phyloP scores from a whole-genome alignment of 164 flowering plant genomes.

The Chimonanthus praecox region DNA sequence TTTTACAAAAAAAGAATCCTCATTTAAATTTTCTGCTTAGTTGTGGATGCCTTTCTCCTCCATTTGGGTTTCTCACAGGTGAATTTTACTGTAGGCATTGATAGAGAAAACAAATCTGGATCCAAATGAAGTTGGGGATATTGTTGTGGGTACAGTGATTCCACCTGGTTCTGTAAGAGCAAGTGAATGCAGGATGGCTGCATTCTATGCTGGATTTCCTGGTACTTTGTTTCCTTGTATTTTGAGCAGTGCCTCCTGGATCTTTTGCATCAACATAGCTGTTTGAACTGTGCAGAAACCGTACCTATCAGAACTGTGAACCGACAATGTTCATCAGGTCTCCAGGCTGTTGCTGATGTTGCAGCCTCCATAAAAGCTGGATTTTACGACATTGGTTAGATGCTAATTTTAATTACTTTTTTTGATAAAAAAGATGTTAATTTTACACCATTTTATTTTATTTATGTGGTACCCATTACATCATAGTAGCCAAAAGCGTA shows the following conservation, averaged over 20 bases:
- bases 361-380: slow-evolving; percentile 99
- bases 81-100: slow-evolving; percentile 51
- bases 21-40: not conserved
- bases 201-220: slow-evolving; percentile 98
- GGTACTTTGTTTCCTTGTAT: slow-evolving; percentile 34
- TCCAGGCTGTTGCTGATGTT: slow-evolving; percentile 99
- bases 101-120: slow-evolving; percentile 79
- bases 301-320: slow-evolving; percentile 94
- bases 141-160: slow-evolving; percentile 89
- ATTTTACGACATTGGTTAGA: slow-evolving; percentile 86
- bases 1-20: not conserved
- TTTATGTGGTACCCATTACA: not conserved
- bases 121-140: slow-evolving; percentile 93
- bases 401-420: not conserved
- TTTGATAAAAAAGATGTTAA: too few species aligned
- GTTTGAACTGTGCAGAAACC: slow-evolving; percentile 50
- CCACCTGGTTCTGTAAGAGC: slow-evolving; percentile 93
- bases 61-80: not conserved
- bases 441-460: not conserved
- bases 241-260: not conserved
- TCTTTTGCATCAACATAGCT: not conserved
- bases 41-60: not conserved
- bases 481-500: too few species aligned
- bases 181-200: slow-evolving; percentile 97
- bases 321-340: slow-evolving; percentile 98